These are phyloP conservation scores for Tuctoria greenei DNA, from an alignment of 176 grass and related monocot genomes.

Conservation along the genomic window DNA sequence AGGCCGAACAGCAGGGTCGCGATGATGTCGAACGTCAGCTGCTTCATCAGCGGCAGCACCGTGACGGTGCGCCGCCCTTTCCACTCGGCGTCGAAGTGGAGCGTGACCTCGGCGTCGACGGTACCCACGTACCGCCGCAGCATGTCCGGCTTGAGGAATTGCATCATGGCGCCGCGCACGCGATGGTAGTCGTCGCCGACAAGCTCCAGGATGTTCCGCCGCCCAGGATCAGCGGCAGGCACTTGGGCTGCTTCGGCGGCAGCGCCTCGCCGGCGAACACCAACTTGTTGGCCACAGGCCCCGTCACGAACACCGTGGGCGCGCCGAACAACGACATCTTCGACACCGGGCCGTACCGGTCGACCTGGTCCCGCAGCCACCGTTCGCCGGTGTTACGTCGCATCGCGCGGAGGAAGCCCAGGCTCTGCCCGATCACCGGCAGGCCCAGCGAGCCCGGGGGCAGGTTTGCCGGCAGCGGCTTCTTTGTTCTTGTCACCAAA, in stretches of 20 bases:
- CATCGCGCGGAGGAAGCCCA: constrained; percentile 54
- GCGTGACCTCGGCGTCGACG: constrained; percentile 49
- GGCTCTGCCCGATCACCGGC: constrained; percentile 55
- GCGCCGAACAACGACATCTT: constrained; percentile 58
- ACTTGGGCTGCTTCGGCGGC: constrained; percentile 38
- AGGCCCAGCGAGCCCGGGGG: constrained; percentile 50
- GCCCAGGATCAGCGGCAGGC: constrained; percentile 29
- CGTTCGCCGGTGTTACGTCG: constrained; percentile 35
- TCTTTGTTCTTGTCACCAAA: constrained; percentile 6
- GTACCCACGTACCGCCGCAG: constrained; percentile 45
- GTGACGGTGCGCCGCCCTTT: neutral
- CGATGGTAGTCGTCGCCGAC: constrained; percentile 48
- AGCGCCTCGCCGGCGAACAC: constrained; percentile 32
- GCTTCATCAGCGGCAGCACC: constrained; percentile 55
- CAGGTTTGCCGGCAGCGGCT: constrained; percentile 25
- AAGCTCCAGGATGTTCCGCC: constrained; percentile 38
- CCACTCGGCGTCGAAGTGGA: constrained; percentile 43
- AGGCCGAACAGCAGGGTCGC: constrained; percentile 46
- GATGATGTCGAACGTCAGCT: constrained; percentile 54
- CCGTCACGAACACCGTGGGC: constrained; percentile 40
- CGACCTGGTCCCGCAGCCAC: constrained; percentile 30
- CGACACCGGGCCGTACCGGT: constrained; percentile 47
- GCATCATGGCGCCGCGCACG: constrained; percentile 37
- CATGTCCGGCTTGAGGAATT: constrained; percentile 53
- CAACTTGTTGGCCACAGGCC: constrained; percentile 40